Base-by-base conservation (phyloP, 495 filamentous ascomycete species). In the Elaphomyces granulatus region DNA sequence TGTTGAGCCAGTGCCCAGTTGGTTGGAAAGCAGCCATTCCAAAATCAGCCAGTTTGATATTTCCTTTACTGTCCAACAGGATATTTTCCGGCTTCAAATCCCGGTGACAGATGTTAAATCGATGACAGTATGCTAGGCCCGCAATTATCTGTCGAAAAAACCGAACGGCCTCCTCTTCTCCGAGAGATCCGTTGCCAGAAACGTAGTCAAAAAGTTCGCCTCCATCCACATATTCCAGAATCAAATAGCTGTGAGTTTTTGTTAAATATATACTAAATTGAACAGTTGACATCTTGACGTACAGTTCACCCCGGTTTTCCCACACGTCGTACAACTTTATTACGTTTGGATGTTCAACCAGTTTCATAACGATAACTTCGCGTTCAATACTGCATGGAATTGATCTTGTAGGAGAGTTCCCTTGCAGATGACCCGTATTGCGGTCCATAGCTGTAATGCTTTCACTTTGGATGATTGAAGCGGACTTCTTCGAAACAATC, bases 41-140 rank as follows among this genome's bases (percentile, higher is more conserved):
- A 56, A 96, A 99, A 56, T 99, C 90, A 21, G 84, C 87, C 28
- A 99, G 74, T 58, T 96, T 96, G 56, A 95, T 70, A 33, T 82
- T 76, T 16, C 69, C 67, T 9, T 75, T 58, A 4, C 56, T 58
- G 42, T 86, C 83, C 19, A 99, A 58, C 12, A 99, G 66, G 30
- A 98, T 94, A 49, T 99, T 99, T 60, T 99, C 90, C 0, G 86
- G 90, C 61, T 99, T 99, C 21, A 99, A 63, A 45, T 99, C 90
- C 18, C 90, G 81, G 52, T 99, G 90, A 56, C 86, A 92, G 43
- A 99, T 94, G 48, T 83, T 80, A 63, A 95, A 80, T 3, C 81
- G 75, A 57, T 99, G 92, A 47, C 85, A 87, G 60, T 92, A 94
- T 6, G 83, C 78, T 20, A 99, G 66, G 0, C 80, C 92, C n/a